Percentiles rank a stretch among this genome's conserved stretches.
Conservation (phyloP, 176 grass and related monocot genomes). For the Chrysopogon serrulatus region DNA sequence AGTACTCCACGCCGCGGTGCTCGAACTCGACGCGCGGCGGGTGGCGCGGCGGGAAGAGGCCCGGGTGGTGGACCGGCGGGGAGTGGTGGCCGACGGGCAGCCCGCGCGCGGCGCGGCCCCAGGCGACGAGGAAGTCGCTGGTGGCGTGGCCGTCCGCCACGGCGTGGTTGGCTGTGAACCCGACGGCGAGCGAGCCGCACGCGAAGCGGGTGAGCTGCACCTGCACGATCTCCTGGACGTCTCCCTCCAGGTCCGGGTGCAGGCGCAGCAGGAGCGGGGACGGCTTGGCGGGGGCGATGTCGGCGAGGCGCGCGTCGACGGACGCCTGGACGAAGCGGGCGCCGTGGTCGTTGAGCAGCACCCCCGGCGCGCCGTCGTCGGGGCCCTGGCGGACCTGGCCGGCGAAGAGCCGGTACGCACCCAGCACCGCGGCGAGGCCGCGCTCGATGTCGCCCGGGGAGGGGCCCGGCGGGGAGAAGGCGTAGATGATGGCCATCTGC, state of each 20-base stretch:
- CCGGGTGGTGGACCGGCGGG: not conserved
- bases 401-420: conserved; percentile 34
- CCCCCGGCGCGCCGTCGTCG: not conserved
- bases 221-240: not conserved
- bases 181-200: not conserved
- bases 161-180: conserved; percentile 41
- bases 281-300: not conserved
- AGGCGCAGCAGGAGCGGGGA: not conserved
- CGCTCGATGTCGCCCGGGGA: conserved; percentile 34
- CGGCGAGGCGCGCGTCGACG: not conserved
- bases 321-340: not conserved
- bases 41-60: conserved; percentile 7
- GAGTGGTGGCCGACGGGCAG: not conserved
- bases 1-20: conserved; percentile 47
- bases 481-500: conserved; percentile 68
- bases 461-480: conserved; percentile 56
- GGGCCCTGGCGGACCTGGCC: conserved; percentile 22
- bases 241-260: not conserved
- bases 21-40: conserved; percentile 32
- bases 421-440: conserved; percentile 37
- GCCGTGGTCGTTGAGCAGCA: conserved; percentile 15
- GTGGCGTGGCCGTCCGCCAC: conserved; percentile 51
- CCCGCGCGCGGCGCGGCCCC: not conserved
- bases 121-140: conserved; percentile 51
- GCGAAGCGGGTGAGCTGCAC: not conserved